Evolutionary conservation across 164 flowering plant species (phyloP), one percentile per base, ranked within the genome.

Genomic region (Paratinospora sagittata): DNA sequence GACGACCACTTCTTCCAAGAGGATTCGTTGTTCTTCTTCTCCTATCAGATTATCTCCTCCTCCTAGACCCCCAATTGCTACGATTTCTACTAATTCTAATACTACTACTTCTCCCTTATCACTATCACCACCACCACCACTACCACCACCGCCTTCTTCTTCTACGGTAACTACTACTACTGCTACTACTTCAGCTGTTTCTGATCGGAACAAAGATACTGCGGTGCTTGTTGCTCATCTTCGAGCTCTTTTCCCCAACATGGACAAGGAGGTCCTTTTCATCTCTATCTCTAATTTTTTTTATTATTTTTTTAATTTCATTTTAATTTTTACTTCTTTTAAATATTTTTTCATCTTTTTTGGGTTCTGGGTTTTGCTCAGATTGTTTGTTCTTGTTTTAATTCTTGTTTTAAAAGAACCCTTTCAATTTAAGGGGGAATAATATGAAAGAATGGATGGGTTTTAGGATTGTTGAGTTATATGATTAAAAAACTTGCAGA

Each of bases 1-100:
- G 30, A 68, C 82, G 9, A 63, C 83, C 57, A 73, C 86, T 37
- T 74, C 79, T 27, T 70, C 84, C 33, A 85, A 85, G 77, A 73
- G 86, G 58, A 73, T 79, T 30, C 84, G 87, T 19, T 78, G 77
- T 30, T 82, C 85, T 13, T 66, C 72, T 17, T 80, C 86, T n/a
- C 79, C 85, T 30, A 70, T 63, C 37, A 72, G 79, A 21, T 75
- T 73, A 21, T 70, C 81, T 33, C 81, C 77, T 33, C 81, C 77
- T 8, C 73, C 78, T 10, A 58, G 72, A 65, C 34, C 45, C 5
- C 36, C 36, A 64, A 33, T 24, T 24, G n/a, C n/a, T n/a, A n/a
- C n/a, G n/a, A n/a, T n/a, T n/a, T n/a, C n/a, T n/a, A n/a, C n/a
- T n/a, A n/a, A n/a, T n/a, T n/a, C n/a, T n/a, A n/a, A n/a, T n/a